phyloP scores from a whole-genome alignment of 148 eudicot genomes.

The Amaranthus palmeri region DNA sequence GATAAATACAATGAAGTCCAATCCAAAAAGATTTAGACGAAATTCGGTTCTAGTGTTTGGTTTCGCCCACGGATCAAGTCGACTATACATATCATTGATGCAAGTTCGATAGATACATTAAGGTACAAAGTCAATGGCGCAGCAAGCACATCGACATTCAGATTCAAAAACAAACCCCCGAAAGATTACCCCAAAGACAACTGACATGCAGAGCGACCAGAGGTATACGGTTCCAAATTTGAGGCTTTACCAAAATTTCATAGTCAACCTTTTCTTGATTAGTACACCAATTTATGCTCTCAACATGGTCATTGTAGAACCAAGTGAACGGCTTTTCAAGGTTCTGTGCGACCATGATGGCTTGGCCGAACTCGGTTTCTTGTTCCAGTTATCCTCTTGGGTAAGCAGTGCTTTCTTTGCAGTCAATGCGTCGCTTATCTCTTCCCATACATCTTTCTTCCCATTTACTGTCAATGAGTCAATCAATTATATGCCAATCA shows the following conservation, averaged over 20 bases:
- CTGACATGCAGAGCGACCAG: neutral
- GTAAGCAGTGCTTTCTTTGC: conserved; percentile 58
- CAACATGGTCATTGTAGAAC: conserved; percentile 67
- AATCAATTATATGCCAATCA: neutral
- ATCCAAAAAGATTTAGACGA: neutral
- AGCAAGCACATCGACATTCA: no score
- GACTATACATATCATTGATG: conserved; percentile 2
- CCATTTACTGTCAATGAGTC: conserved; percentile 26
- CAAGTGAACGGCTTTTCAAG: conserved; percentile 54
- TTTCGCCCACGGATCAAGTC: neutral
- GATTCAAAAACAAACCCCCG: neutral
- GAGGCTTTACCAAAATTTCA: conserved; percentile 12
- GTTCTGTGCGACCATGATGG: conserved; percentile 65
- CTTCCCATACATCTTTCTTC: conserved; percentile 59
- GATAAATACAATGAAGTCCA: neutral
- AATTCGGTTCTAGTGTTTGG: neutral
- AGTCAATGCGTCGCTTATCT: conserved; percentile 44
- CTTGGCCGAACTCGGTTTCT: conserved; percentile 29
- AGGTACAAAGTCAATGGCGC: neutral
- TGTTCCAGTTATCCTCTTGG: conserved; percentile 49
- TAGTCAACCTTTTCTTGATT: neutral
- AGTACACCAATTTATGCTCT: conserved; percentile 45
- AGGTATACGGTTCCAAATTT: neutral
- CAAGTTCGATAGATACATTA: conserved; percentile 2
- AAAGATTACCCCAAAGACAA: neutral